phyloP scores from a whole-genome alignment of 169 alveolate genomes.

The Plasmodium reichenowi region DNA sequence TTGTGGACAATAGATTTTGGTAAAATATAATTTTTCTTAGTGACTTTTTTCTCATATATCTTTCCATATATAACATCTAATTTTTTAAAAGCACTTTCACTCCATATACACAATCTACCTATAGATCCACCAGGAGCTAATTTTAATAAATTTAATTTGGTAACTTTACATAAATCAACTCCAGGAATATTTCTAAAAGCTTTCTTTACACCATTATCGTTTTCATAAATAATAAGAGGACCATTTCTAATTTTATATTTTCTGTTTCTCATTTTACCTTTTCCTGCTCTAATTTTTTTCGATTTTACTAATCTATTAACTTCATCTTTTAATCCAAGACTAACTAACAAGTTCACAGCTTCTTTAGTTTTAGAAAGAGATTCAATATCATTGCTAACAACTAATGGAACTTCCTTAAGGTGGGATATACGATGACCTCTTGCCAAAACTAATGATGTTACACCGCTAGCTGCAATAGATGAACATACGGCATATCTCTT shows the following conservation, averaged over 20 bases:
- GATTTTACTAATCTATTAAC: conserved; percentile 87
- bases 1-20: conserved; percentile 83
- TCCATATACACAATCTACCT: conserved; percentile 98
- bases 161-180: conserved; percentile 96
- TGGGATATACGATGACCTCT: conserved; percentile 97
- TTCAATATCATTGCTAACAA: conserved; percentile 91
- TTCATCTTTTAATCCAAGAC: conserved; percentile 94
- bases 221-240: conserved; percentile 97
- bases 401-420: conserved; percentile 97
- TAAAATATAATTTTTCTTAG: conserved; percentile 91
- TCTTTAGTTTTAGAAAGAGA: conserved; percentile 93
- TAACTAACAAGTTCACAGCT: conserved; percentile 89
- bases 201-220: conserved; percentile 92
- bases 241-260: conserved; percentile 96
- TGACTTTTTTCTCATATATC: conserved; percentile 7
- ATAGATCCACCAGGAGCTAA: conserved; percentile 99
- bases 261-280: conserved; percentile 96
- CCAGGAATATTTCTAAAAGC: conserved; percentile 99
- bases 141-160: conserved; percentile 96
- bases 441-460: conserved; percentile 97
- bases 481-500: conserved; percentile 98
- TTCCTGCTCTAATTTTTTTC: conserved; percentile 93
- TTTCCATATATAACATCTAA: conserved; percentile 82
- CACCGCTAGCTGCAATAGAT: conserved; percentile 98
- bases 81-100: conserved; percentile 95